Conservation (phyloP, 768 basidiomycete genomes). For the Boletus speciosus region DNA sequence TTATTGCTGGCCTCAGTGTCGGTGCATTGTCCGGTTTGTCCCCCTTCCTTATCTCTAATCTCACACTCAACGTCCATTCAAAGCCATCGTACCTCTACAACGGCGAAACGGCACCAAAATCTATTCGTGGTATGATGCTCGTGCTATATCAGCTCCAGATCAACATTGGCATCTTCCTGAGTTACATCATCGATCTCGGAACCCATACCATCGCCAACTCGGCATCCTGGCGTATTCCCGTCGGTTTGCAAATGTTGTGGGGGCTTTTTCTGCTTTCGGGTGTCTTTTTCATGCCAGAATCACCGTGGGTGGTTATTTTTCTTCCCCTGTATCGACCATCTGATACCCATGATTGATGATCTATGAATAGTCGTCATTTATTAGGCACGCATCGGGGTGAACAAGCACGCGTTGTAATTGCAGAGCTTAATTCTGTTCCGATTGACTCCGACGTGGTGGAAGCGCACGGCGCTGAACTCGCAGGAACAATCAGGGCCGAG, state of each 20-base stretch:
- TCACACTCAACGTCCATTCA: background rate
- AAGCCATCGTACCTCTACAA: slow-evolving; percentile 65
- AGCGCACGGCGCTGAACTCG: slow-evolving; percentile 11
- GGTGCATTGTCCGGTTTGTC: slow-evolving; percentile 13
- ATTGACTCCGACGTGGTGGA: slow-evolving; percentile 12
- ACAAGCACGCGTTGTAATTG: slow-evolving; percentile 12
- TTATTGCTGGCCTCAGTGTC: slow-evolving; percentile 13
- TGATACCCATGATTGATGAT: background rate
- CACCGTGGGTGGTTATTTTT: slow-evolving; percentile 3
- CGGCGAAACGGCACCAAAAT: slow-evolving; percentile 74
- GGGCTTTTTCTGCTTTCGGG: slow-evolving; percentile 12
- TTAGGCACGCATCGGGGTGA: background rate
- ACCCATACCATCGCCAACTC: slow-evolving; percentile 12
- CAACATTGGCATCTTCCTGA: slow-evolving; percentile 65
- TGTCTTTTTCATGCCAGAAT: slow-evolving; percentile 14
- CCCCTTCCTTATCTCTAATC: background rate
- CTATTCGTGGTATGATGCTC: slow-evolving; percentile 65
- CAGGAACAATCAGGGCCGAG: slow-evolving; percentile 15
- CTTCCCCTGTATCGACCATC: background rate
- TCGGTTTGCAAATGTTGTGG: slow-evolving; percentile 13
- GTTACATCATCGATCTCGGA: slow-evolving; percentile 56
- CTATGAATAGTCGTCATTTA: slow-evolving; percentile 8
- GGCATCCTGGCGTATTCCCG: slow-evolving; percentile 14
- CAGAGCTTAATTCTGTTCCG: slow-evolving; percentile 12
- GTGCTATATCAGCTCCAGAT: slow-evolving; percentile 78